Evolutionary conservation across 2,329 filamentous ascomycete species (phyloP), one percentile per base, ranked within the genome.

Genomic region (Pseudogymnoascus sp.): DNA sequence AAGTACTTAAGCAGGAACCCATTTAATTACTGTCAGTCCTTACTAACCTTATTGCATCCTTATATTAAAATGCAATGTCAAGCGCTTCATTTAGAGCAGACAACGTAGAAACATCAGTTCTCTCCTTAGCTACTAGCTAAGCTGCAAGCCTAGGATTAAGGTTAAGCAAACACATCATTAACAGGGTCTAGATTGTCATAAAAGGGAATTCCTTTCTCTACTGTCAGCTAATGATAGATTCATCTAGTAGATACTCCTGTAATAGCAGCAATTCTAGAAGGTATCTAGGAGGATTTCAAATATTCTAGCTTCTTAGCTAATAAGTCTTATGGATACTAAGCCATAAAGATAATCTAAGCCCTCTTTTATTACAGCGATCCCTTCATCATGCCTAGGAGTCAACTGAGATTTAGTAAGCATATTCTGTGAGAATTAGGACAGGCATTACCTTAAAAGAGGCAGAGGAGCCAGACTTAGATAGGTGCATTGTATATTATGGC

Each of bases 161-260:
- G 14, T 59, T 63, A 10, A 66, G 38, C n/a, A 65, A 60, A 33
- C 53, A 62, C 63, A 66, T 65, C 42, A 62, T 66, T 14, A 61
- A 65, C 18, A 61, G 63, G 11, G 65, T 66, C 37, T 66, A 63
- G 40, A 66, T 66, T 21, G 63, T 64, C 64, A 66, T 64, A 31
- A 66, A 66, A 4, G 64, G 64, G 21, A 66, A 66, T 53, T 66
- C 64, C 21, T 23, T 63, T 53, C 64, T 62, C 64, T 63, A 66
- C 33, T 62, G 61, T 7, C 64, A 60, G 59, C 64, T 66, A 40
- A 66, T 66, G 33, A 66, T 66, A 12, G 63, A 64, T 21, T 66
- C 64, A 61, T 66, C 64, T 3, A 64, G 23, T 23, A 63, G 64
- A 59, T 66, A 66, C 2, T 63, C 60, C 40, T 38, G 38, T 12